A percentile compares a stretch with the other conserved stretches of the same genome.
Conservation (phyloP, 805 yeast species). For the Starmerella bombi region DNA sequence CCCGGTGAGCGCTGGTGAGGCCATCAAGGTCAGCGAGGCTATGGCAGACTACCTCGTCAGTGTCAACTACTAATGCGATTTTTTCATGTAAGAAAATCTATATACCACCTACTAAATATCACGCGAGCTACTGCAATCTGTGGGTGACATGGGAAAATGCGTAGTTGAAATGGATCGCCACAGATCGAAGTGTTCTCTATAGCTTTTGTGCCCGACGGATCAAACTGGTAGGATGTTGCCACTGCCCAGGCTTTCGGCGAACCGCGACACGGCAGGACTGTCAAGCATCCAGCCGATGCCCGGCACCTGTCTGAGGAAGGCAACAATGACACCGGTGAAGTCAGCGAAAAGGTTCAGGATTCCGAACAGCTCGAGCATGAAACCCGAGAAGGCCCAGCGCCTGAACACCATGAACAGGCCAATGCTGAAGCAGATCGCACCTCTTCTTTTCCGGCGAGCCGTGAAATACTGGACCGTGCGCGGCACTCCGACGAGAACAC, state of each 20-base stretch:
- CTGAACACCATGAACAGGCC: conserved; percentile 67
- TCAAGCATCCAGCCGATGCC: conserved; percentile 73
- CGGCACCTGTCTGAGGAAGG: conserved; percentile 78
- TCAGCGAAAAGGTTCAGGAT: conserved; percentile 84
- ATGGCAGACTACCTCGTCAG: conserved; percentile 88
- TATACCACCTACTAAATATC: neutral
- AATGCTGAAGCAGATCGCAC: conserved; percentile 60
- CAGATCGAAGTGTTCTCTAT: too few species aligned
- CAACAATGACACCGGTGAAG: conserved; percentile 77
- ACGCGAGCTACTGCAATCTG: too few species aligned
- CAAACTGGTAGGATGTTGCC: conserved; percentile 54
- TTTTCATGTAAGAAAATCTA: neutral
- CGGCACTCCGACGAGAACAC: conserved; percentile 75
- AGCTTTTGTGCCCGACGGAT: too few species aligned
- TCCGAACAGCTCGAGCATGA: conserved; percentile 75
- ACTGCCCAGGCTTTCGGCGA: conserved; percentile 49
- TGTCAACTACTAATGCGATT: conserved; percentile 56
- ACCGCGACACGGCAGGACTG: conserved; percentile 71
- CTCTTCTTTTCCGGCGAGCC: conserved; percentile 75
- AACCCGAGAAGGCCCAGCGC: conserved; percentile 73
- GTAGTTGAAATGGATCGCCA: too few species aligned
- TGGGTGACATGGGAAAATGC: too few species aligned
- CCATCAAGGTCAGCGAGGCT: conserved; percentile 86
- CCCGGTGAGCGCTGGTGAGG: conserved; percentile 87
- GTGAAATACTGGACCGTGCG: conserved; percentile 73